Percentiles rank a stretch among this genome's conserved stretches.
Evolutionary conservation across 2,329 filamentous ascomycete genomes (phyloP).

Genomic region (Colletotrichum chrysophilum): DNA sequence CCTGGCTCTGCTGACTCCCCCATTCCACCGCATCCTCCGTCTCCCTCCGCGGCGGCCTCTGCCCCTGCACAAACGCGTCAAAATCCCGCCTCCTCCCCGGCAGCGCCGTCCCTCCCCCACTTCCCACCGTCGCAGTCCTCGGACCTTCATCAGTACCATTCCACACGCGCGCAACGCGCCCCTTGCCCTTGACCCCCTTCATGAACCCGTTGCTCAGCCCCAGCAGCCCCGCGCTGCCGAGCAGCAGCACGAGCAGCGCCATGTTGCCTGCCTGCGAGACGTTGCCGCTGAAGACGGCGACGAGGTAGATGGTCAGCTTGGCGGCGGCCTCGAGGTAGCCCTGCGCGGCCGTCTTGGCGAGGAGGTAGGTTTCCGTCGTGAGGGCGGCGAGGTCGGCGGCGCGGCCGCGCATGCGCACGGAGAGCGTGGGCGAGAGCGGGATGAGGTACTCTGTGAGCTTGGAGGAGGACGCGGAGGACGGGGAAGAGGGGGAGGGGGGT

Average conservation of each 20-base stretch:
- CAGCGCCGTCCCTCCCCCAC: not conserved
- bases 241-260: constrained; percentile 54
- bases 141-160: not conserved
- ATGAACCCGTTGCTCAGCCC: constrained; percentile 58
- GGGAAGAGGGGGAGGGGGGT: not conserved
- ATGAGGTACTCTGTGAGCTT: constrained; percentile 52
- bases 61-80: not conserved
- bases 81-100: not conserved
- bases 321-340: constrained; percentile 56
- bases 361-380: constrained; percentile 62
- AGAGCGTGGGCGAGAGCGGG: constrained; percentile 55
- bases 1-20: not conserved
- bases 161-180: constrained; percentile 43
- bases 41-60: not conserved
- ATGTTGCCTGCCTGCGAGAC: constrained; percentile 57
- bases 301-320: constrained; percentile 63
- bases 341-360: constrained; percentile 53
- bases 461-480: constrained; percentile 1
- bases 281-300: constrained; percentile 60
- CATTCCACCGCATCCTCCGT: not conserved
- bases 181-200: constrained; percentile 55
- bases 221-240: constrained; percentile 58
- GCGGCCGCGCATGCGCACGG: constrained; percentile 57
- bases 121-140: not conserved
- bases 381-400: constrained; percentile 64